Conservation (phyloP, 2,329 filamentous ascomycete genomes). For the Colletotrichum sp. region DNA sequence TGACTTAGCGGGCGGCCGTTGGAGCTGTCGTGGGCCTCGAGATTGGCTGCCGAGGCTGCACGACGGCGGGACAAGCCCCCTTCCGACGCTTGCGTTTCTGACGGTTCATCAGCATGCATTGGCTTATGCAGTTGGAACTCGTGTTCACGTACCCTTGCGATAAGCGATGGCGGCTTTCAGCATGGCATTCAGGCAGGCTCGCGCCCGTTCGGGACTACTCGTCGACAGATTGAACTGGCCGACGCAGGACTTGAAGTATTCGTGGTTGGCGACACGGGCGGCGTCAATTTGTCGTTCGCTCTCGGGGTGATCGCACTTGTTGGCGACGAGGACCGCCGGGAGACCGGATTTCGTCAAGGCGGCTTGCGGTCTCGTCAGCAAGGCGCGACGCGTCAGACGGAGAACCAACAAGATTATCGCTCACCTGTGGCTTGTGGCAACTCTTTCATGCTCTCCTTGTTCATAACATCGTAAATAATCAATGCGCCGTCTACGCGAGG, state of each 20-base stretch:
- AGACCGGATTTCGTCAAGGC: conserved; percentile 74
- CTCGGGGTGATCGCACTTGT: conserved; percentile 84
- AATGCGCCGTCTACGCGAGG: conserved; percentile 84
- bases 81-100: conserved; percentile 34
- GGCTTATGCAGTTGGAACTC: not conserved
- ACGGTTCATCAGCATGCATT: conserved; percentile 13
- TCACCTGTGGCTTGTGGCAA: conserved; percentile 81
- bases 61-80: conserved; percentile 53
- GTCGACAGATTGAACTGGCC: conserved; percentile 77
- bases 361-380: conserved; percentile 54
- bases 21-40: conserved; percentile 59
- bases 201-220: conserved; percentile 73
- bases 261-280: conserved; percentile 64
- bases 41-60: conserved; percentile 66
- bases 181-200: conserved; percentile 77
- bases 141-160: conserved; percentile 66
- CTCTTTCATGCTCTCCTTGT: conserved; percentile 74
- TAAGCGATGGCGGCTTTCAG: conserved; percentile 72
- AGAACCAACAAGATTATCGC: conserved; percentile 36
- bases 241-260: conserved; percentile 71
- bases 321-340: conserved; percentile 83
- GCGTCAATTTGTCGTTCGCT: conserved; percentile 75
- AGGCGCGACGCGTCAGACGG: not conserved
- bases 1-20: conserved; percentile 61
- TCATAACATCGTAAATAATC: conserved; percentile 87